These are phyloP conservation scores for Fraxinus velutina DNA, from an alignment of 305 asterid species.

Conservation along the genomic window DNA sequence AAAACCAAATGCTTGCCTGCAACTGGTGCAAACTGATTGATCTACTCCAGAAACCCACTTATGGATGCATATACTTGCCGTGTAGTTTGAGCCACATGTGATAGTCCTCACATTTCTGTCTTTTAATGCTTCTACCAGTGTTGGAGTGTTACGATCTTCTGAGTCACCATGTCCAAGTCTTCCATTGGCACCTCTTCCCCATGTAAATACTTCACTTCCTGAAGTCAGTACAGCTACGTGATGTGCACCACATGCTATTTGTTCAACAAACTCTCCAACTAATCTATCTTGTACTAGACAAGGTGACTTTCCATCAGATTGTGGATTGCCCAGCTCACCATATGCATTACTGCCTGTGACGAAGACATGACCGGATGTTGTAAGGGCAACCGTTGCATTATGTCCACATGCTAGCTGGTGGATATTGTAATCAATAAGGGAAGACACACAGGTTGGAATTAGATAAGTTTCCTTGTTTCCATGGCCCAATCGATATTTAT, in stretches of 20 bases:
- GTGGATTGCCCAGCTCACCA: constrained; percentile 81
- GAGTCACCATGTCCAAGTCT: constrained; percentile 82
- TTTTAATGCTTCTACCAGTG: constrained; percentile 70
- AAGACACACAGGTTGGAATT: constrained; percentile 67
- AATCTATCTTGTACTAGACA: constrained; percentile 67
- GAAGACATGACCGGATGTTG: constrained; percentile 85
- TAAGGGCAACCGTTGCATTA: constrained; percentile 58
- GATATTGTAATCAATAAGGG: constrained; percentile 71
- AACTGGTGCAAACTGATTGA: constrained; percentile 77
- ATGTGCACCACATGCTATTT: constrained; percentile 64
- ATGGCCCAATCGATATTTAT: constrained; percentile 69
- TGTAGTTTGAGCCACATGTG: constrained; percentile 76
- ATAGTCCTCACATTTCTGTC: constrained; percentile 74
- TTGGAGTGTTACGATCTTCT: constrained; percentile 69
- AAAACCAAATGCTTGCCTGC: constrained; percentile 83
- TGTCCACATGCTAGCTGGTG: constrained; percentile 80
- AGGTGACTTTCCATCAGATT: constrained; percentile 66
- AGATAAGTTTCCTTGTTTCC: constrained; percentile 69
- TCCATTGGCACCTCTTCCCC: constrained; percentile 91
- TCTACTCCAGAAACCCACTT: constrained; percentile 90
- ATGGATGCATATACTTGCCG: constrained; percentile 76
- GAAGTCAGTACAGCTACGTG: constrained; percentile 80
- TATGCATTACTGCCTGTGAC: constrained; percentile 62
- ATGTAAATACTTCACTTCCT: constrained; percentile 70
- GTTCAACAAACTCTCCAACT: constrained; percentile 86